A percentile compares a stretch with the other conserved stretches of the same genome.
Evolutionary conservation across 495 filamentous ascomycete genomes (phyloP).

Genomic region (Penicillium bovifimosum): DNA sequence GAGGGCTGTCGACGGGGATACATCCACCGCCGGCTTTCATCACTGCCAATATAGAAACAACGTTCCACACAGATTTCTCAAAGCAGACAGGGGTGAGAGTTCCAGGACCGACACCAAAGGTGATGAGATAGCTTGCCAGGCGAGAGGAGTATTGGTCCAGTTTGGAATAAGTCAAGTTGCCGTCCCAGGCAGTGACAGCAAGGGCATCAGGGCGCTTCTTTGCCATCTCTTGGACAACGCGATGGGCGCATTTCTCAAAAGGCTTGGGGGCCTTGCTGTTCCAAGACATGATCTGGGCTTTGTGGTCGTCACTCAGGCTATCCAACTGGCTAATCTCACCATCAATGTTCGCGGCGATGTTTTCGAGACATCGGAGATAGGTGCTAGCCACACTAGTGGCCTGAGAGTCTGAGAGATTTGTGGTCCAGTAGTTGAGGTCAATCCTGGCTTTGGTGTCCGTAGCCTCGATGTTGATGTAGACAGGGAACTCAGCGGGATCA

Average conservation of each 20-base stretch:
- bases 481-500: conserved; percentile 52
- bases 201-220: conserved; percentile 29
- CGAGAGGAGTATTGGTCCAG: conserved; percentile 42
- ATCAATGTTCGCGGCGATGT: conserved; percentile 33
- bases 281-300: conserved; percentile 38
- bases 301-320: conserved; percentile 32
- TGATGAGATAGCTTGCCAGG: conserved; percentile 40
- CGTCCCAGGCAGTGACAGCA: conserved; percentile 48
- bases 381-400: conserved; percentile 48
- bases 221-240: conserved; percentile 37
- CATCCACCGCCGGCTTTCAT: conserved; percentile 43
- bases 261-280: conserved; percentile 35
- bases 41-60: conserved; percentile 37
- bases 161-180: conserved; percentile 43
- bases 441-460: conserved; percentile 41
- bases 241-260: conserved; percentile 38
- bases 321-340: conserved; percentile 33
- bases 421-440: conserved; percentile 55
- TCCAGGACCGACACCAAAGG: conserved; percentile 36
- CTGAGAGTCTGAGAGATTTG: conserved; percentile 41
- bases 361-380: conserved; percentile 41
- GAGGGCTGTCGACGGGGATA: conserved; percentile 30
- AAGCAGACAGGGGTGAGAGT: conserved; percentile 35
- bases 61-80: conserved; percentile 37
- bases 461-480: conserved; percentile 52